Percentiles rank a stretch among this genome's conserved stretches.
Conservation (phyloP, 495 filamentous ascomycete genomes). For the Coniosporium apollinis region DNA sequence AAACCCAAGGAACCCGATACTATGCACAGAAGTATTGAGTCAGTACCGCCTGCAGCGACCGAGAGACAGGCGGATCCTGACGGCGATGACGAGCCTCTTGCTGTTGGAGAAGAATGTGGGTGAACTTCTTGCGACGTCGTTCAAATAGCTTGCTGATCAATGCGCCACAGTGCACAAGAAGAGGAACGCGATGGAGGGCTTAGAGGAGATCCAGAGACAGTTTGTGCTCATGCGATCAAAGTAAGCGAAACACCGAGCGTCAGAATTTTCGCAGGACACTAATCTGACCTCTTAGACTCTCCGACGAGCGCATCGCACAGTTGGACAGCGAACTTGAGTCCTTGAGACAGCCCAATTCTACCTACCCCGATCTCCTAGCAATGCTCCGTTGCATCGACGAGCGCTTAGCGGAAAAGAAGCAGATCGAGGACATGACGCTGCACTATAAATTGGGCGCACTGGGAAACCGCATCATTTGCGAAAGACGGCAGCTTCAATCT, state of each 20-base stretch:
- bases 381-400: constrained; percentile 73
- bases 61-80: too few species aligned
- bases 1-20: constrained; percentile 11
- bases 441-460: constrained; percentile 56
- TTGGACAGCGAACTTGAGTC: constrained; percentile 71
- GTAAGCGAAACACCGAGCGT: constrained; percentile 34
- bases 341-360: constrained; percentile 54
- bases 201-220: constrained; percentile 61
- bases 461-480: constrained; percentile 55
- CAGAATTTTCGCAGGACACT: too few species aligned
- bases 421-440: constrained; percentile 51
- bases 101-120: constrained; percentile 3
- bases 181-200: constrained; percentile 62
- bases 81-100: constrained; percentile 3
- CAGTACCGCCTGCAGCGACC: too few species aligned
- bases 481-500: constrained; percentile 63
- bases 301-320: constrained; percentile 68
- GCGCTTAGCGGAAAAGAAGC: constrained; percentile 61
- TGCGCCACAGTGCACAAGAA: constrained; percentile 56
- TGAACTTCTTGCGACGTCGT: too few species aligned
- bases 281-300: constrained; percentile 51
- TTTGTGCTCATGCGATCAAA: constrained; percentile 75
- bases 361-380: constrained; percentile 75
- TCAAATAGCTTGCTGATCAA: too few species aligned
- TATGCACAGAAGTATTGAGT: too few species aligned